phyloP scores from a whole-genome alignment of 1,284 basidiomycete genomes.

The Malassezia nana region DNA sequence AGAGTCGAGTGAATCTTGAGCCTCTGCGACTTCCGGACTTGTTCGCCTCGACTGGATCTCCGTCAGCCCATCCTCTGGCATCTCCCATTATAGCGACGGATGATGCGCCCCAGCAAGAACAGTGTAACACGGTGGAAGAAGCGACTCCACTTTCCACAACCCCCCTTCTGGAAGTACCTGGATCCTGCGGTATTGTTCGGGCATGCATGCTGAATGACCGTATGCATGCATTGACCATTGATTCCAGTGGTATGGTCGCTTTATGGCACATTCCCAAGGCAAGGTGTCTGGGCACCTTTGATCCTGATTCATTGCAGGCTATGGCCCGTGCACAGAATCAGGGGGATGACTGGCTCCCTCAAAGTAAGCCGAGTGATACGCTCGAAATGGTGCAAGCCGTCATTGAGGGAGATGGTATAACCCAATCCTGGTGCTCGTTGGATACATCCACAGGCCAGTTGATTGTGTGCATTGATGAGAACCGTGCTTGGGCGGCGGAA shows the following conservation, averaged over 20 bases:
- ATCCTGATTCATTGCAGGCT: constrained; percentile 57
- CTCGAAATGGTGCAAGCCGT: constrained; percentile 74
- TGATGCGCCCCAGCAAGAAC: neutral
- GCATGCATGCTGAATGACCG: constrained; percentile 77
- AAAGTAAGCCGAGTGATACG: constrained; percentile 54
- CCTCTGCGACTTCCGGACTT: neutral
- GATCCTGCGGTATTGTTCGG: constrained; percentile 73
- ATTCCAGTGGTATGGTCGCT: constrained; percentile 70
- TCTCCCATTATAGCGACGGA: neutral
- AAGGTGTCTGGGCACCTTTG: constrained; percentile 64
- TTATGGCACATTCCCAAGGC: constrained; percentile 84
- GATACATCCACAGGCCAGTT: constrained; percentile 83
- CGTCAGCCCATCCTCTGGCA: neutral
- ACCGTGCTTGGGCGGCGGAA: constrained; percentile 78
- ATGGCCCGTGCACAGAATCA: constrained; percentile 21
- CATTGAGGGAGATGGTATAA: constrained; percentile 83
- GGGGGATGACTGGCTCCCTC: constrained; percentile 23
- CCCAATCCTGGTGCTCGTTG: constrained; percentile 72
- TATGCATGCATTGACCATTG: constrained; percentile 79
- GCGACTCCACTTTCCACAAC: constrained; percentile 58
- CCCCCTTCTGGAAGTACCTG: constrained; percentile 66
- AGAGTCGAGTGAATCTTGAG: neutral
- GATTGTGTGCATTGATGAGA: constrained; percentile 74
- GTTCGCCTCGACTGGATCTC: neutral
- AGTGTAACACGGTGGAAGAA: constrained; percentile 52